Percentiles rank a stretch among this genome's conserved stretches.
phyloP scores from a whole-genome alignment of 345 rosid genomes.

The Lenwebbia sp. region DNA sequence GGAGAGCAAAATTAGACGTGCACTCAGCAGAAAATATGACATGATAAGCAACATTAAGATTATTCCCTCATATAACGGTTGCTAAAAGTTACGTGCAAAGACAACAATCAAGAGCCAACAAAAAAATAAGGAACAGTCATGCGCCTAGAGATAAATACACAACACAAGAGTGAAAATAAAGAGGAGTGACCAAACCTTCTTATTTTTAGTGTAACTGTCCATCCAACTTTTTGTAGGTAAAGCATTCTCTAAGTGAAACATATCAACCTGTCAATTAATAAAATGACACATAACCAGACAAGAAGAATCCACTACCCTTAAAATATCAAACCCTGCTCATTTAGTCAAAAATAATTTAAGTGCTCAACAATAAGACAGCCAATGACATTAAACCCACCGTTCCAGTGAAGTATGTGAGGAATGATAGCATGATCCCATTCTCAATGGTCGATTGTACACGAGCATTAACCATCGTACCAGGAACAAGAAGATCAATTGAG shows the following conservation, averaged over 20 bases:
- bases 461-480: conserved; percentile 94
- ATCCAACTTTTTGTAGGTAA: conserved; percentile 63
- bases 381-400: conserved; percentile 48
- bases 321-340: background rate
- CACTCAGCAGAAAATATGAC: background rate
- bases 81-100: background rate
- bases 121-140: background rate
- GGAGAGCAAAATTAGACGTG: background rate
- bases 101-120: background rate
- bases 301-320: background rate
- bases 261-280: conserved; percentile 58
- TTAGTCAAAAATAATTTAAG: background rate
- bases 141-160: background rate
- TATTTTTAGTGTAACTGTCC: conserved; percentile 64
- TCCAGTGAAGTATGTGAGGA: conserved; percentile 88
- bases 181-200: conserved; percentile 37
- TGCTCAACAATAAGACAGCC: background rate
- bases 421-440: conserved; percentile 81
- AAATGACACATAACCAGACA: background rate
- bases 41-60: background rate
- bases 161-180: background rate
- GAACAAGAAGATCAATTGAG: conserved; percentile 86
- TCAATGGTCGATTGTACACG: conserved; percentile 79
- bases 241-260: conserved; percentile 61
- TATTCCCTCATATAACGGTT: background rate